Percentiles rank a stretch among this genome's conserved stretches.
phyloP scores from a whole-genome alignment of 306 rosid species.

The Astragalus membranaceus region DNA sequence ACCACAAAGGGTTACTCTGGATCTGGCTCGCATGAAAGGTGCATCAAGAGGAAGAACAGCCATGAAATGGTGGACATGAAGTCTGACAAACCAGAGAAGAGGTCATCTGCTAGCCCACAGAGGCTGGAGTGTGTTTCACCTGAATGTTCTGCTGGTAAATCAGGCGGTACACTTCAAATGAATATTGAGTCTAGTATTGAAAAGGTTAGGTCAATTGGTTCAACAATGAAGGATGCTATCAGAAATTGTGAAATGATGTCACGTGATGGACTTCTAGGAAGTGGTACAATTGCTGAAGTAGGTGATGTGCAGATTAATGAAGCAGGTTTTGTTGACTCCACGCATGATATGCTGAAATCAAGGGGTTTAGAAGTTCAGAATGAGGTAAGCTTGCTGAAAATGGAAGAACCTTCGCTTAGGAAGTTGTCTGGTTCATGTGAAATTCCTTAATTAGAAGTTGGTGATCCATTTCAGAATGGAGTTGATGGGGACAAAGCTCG shows the following conservation, averaged over 20 bases:
- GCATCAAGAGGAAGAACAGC: constrained; percentile 65
- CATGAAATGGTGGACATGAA: constrained; percentile 34
- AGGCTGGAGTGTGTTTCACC: constrained; percentile 44
- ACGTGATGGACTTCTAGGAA: constrained; percentile 31
- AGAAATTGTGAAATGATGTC: constrained; percentile 35
- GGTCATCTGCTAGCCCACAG: constrained; percentile 52
- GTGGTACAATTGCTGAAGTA: constrained; percentile 25
- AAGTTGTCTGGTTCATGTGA: constrained; percentile 38
- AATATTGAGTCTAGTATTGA: constrained; percentile 29
- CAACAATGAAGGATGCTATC: constrained; percentile 25
- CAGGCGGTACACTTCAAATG: constrained; percentile 40
- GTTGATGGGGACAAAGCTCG: constrained; percentile 31
- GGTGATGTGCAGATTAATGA: constrained; percentile 24
- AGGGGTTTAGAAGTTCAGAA: constrained; percentile 21
- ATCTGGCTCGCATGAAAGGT: constrained; percentile 50
- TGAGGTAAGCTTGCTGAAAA: constrained; percentile 51
- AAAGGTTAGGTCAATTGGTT: constrained; percentile 30
- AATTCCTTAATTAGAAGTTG: constrained; percentile 43
- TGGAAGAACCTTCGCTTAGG: constrained; percentile 30
- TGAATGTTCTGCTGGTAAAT: constrained; percentile 34
- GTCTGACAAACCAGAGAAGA: constrained; percentile 43
- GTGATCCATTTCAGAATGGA: constrained; percentile 44
- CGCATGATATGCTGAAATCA: constrained; percentile 24
- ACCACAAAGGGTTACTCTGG: constrained; percentile 37
- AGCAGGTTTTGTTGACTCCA: constrained; percentile 24